These are phyloP conservation scores for Cladophialophora immunda DNA, from an alignment of 2,329 filamentous ascomycete genomes.

Conservation along the genomic window DNA sequence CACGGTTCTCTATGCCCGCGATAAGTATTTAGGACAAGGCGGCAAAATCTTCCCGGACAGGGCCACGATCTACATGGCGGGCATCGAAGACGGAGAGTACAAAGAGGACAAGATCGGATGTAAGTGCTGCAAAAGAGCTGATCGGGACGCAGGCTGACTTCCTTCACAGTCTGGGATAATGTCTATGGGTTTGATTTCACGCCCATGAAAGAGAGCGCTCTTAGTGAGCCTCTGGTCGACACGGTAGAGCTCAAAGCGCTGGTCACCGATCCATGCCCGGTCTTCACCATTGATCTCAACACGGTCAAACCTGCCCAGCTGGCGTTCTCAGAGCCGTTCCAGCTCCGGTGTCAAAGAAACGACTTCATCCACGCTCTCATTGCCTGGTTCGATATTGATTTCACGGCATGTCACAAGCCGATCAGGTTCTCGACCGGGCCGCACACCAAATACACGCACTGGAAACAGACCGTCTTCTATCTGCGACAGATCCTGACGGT, in stretches of 20 bases:
- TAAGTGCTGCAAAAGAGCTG: conserved; percentile 60
- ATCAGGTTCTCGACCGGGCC: conserved; percentile 96
- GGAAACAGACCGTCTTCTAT: conserved; percentile 99
- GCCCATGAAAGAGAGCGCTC: conserved; percentile 89
- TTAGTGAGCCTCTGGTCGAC: conserved; percentile 95
- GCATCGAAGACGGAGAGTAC: conserved; percentile 98
- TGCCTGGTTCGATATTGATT: conserved; percentile 99
- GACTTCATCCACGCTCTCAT: conserved; percentile 97
- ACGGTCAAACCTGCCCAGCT: conserved; percentile 85
- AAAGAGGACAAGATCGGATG: conserved; percentile 99
- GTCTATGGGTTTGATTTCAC: conserved; percentile 98
- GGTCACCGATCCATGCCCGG: conserved; percentile 85
- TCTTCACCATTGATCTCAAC: conserved; percentile 92
- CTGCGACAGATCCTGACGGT: conserved; percentile 91
- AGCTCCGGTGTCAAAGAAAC: conserved; percentile 78
- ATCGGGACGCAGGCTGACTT: conserved; percentile 19
- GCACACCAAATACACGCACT: conserved; percentile 99
- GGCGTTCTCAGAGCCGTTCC: conserved; percentile 81
- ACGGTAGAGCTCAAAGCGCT: conserved; percentile 97
- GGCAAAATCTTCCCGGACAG: conserved; percentile 99
- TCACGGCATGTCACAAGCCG: conserved; percentile 97
- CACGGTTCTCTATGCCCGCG: conserved; percentile 94
- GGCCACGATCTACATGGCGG: conserved; percentile 95
- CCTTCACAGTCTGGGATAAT: conserved; percentile 88
- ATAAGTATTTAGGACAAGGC: conserved; percentile 85